phyloP scores from a whole-genome alignment of 108 stramenopile species.

The Cyclotella cryptica region DNA sequence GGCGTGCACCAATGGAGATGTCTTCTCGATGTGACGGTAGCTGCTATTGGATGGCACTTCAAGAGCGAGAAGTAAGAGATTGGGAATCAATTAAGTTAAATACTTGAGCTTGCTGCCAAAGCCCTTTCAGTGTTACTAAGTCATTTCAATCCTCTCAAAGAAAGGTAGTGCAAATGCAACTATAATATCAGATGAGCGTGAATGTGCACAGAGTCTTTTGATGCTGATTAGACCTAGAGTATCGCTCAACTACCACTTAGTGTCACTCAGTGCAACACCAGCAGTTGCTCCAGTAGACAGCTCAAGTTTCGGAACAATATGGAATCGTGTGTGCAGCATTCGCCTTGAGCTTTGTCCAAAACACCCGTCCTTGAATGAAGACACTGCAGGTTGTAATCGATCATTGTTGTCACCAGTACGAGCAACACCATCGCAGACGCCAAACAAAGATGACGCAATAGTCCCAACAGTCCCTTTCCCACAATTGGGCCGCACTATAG shows the following conservation, averaged over 20 bases:
- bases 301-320: slow-evolving; percentile 87
- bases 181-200: background rate
- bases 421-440: background rate
- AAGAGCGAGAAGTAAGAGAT: background rate
- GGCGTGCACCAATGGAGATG: background rate
- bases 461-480: slow-evolving; percentile 13
- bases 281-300: slow-evolving; percentile 78
- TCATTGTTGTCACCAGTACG: background rate
- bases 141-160: background rate
- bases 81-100: background rate
- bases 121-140: background rate
- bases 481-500: slow-evolving; percentile 25
- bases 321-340: slow-evolving; percentile 71
- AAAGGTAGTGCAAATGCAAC: background rate
- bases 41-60: background rate
- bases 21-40: background rate
- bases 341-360: slow-evolving; percentile 35
- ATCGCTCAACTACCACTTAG: slow-evolving; percentile 68
- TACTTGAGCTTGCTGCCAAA: slow-evolving; percentile 1
- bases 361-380: slow-evolving; percentile 18
- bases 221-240: background rate
- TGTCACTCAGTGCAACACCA: slow-evolving; percentile 81
- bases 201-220: background rate
- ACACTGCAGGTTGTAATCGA: background rate
- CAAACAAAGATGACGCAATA: slow-evolving; percentile 13